Base-by-base conservation (phyloP, 257 asterid genomes). In the Anisodus tanguticus region DNA sequence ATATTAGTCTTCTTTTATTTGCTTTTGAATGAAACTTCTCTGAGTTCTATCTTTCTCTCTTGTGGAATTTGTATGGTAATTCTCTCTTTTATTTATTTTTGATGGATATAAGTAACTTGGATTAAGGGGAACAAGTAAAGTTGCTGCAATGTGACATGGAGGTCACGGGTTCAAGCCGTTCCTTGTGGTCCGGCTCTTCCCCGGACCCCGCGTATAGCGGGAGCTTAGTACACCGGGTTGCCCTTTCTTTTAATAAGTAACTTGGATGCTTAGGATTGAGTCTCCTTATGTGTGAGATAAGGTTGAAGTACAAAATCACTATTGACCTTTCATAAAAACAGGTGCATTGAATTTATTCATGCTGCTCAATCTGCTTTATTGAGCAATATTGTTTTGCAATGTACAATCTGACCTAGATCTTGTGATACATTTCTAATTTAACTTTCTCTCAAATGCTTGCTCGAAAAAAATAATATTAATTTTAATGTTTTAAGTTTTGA, bases 291-390 rank as follows among this genome's bases (percentile, higher is more conserved):
- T 19, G n/a, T 72, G 59, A 10, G n/a, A 15, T 19, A 76, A 51
- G 63, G 64, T 76, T 53, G 47, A 76, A 76, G 47, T 11, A 76
- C 37, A 51, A 26, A 26, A 51, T 76, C 81, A 76, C 7, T 53
- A 31, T 76, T 26, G 64, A 13, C 22, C 81, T 51, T 76, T 74
- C 62, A 74, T 49, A 19, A 47, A 19, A 74, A 49, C 17, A 10
- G 81, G 45, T 22, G 45, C n/a, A 74, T 74, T 49, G 80, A 26
- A 49, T 74, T 76, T 76, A 76, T 51, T 76, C 47, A 76, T 51
- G 63, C 43, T 51, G 63, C 47, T 51, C 47, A 43, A 43, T 71
- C 37, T 43, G 57, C 57, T 70, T 9, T 76, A 51, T 51, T 76
- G 81, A 76, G 81, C 63, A 51, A 49, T 22, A 74, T 7, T 74